Base-by-base conservation (phyloP, 2,329 filamentous ascomycete species). In the Microsporum ferrugineum region DNA sequence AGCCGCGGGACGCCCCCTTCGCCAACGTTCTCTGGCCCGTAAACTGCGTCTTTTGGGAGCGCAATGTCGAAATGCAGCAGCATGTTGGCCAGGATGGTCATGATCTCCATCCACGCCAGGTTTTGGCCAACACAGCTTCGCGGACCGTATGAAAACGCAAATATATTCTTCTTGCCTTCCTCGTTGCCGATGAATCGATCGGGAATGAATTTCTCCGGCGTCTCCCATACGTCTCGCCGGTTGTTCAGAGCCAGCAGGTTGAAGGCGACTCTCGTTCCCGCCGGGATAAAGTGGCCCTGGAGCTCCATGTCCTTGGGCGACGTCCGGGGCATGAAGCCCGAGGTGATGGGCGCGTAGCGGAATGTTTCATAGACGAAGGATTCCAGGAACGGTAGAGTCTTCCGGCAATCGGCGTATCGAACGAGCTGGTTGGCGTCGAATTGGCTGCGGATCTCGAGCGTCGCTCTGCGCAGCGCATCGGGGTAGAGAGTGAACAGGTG, bases 241-340 rank as follows among this genome's bases (percentile, higher is more conserved):
- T 58, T 58, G 56, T 58, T 58, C 23, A 58, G 33, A 33, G 56
- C 56, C 27, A 58, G 33, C 14, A 58, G 56, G 31, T 58, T 58
- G 56, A 58, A 58, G 33, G 56, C 56, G 38, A 58, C 38, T 14
- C 41, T 38, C 33, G 56, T 58, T 14, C 38, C 56, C 33, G 56
- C 31, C 1, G 56, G 56, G 12, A 58, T 58, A 58, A 17, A 58
- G n/a, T 58, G 56, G 33, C 56, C 56, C 5, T 58, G 56, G 38
- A 58, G 34, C 27, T 33, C 38, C 31, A 58, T 38, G 10, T 38
- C 56, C 23, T n/a, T 17, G 5, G 33, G 33, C 34, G 56, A 58
- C 12, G 38, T 29, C 3, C 56, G 56, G 5, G 56, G 56, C 56
- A 58, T 58, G 27, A 58, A 58, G 33, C 56, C 56, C 38, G 56